These are phyloP conservation scores for Hymenoscyphus linearis DNA, from an alignment of 2,329 filamentous ascomycete genomes.

Conservation along the genomic window DNA sequence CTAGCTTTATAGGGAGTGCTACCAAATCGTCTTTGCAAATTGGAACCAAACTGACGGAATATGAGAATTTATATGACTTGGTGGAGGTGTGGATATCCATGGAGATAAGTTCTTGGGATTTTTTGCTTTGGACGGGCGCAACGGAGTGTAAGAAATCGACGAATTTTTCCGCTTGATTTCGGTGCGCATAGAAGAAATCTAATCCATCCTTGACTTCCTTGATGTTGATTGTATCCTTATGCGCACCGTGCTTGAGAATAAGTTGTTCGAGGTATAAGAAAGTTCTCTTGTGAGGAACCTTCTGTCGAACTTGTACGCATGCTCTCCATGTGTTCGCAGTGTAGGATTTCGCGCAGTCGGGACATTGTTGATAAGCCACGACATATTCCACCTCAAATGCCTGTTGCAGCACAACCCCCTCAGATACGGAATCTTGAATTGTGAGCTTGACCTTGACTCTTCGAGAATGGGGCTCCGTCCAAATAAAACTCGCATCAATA, in stretches of 20 bases:
- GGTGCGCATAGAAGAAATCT: constrained; percentile 87
- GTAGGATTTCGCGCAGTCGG: constrained; percentile 92
- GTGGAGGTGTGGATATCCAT: constrained; percentile 86
- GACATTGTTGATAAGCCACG: constrained; percentile 87
- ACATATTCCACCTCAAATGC: constrained; percentile 92
- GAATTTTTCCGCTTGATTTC: constrained; percentile 89
- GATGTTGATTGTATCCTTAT: constrained; percentile 94
- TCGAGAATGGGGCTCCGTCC: constrained; percentile 95
- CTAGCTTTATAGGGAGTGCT: constrained; percentile 84
- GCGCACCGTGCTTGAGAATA: constrained; percentile 88
- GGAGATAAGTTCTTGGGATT: constrained; percentile 89
- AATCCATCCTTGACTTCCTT: constrained; percentile 94
- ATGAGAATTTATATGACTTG: constrained; percentile 93
- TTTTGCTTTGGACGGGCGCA: constrained; percentile 71
- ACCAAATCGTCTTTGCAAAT: constrained; percentile 97
- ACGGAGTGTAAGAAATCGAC: constrained; percentile 85
- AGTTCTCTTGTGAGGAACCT: constrained; percentile 90
- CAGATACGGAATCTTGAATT: constrained; percentile 66
- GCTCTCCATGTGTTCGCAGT: constrained; percentile 95
- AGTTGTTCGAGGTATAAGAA: constrained; percentile 85
- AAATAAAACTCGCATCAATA: constrained; percentile 93
- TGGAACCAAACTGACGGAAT: constrained; percentile 81
- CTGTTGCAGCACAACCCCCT: constrained; percentile 73
- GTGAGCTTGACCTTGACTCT: constrained; percentile 94
- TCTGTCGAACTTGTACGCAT: constrained; percentile 89